Base-by-base conservation (phyloP, 768 basidiomycete species). In the Panaeolus papilionaceus region DNA sequence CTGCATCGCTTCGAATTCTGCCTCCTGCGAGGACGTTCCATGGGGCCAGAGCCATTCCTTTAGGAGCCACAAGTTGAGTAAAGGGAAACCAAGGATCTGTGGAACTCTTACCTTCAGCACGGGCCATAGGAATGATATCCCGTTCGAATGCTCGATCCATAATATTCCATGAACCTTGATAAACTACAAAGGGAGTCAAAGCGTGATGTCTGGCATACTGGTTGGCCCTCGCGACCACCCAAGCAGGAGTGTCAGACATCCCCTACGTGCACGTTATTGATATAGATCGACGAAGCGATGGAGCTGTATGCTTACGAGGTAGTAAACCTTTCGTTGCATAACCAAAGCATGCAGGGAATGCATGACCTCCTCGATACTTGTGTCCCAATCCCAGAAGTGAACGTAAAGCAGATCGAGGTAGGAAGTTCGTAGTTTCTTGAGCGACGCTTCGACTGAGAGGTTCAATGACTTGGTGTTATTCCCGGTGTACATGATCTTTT, bases 1-100 rank as follows among this genome's bases (percentile, higher is more conserved):
- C 76, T 7, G 86, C 90, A 11, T 82, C 76, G 0, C 86, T 89
- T 62, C 85, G 77, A 20, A 90, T 79, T 67, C 87, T 88, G 69
- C 79, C 78, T 11, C 65, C 75, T 1, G 71, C 76, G 12, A 78
- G 68, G 6, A 77, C 76, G 18, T 73, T 71, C 78, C 78, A 78
- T 0, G 77, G 78, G 0, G 77, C 76, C 33, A 33, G 39, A 5
- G 39, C 39, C 39, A 40, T 40, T 40, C 39, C 39, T 10, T 40
- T 40, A 33, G 33, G 33, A 5, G 5, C 5, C 33, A 33, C 3
- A 33, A 33, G 33, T 33, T 33, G 33, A 5, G 3, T 33, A 33
- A 5, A 33, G 33, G 33, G 5, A 40, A 40, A 10, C 2, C 14
- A 40, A 11, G 9, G 9, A 40, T 40, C 39, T 14, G 3, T 40